Percentiles rank a stretch among this genome's conserved stretches.
These are phyloP conservation scores for Cucumis hystrix DNA, from an alignment of 306 rosid genomes.

Conservation along the genomic window DNA sequence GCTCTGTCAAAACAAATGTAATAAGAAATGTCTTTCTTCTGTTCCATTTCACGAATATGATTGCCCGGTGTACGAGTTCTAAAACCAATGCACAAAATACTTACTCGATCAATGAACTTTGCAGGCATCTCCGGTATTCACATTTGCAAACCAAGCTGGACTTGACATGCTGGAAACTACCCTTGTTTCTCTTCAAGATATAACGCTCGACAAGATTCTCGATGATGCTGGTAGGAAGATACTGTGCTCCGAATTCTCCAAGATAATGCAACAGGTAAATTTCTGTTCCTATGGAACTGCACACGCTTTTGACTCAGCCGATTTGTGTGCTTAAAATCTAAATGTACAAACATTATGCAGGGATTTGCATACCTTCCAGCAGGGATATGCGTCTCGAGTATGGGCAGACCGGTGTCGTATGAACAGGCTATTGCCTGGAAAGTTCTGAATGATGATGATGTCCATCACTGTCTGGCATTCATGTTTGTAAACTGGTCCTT, in stretches of 20 bases:
- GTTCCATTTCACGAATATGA: background rate
- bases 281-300: background rate
- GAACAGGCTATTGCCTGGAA: constrained; percentile 93
- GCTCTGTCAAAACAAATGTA: constrained; percentile 78
- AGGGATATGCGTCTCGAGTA: constrained; percentile 78
- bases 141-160: constrained; percentile 92
- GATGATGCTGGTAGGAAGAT: constrained; percentile 76
- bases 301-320: background rate
- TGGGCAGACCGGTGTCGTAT: constrained; percentile 80
- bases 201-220: constrained; percentile 80
- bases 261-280: constrained; percentile 85
- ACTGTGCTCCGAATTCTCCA: constrained; percentile 82
- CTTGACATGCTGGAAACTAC: constrained; percentile 98
- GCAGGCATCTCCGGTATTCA: constrained; percentile 85
- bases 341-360: constrained; percentile 20
- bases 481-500: constrained; percentile 95
- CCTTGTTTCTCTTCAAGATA: constrained; percentile 84
- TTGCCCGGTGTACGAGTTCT: background rate
- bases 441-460: constrained; percentile 71
- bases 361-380: constrained; percentile 71
- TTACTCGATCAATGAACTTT: background rate
- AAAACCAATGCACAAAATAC: background rate
- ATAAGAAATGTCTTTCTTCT: background rate
- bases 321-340: background rate
- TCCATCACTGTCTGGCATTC: constrained; percentile 83